Conservation (phyloP, 1,284 basidiomycete species). For the Meira miltonrushii region DNA sequence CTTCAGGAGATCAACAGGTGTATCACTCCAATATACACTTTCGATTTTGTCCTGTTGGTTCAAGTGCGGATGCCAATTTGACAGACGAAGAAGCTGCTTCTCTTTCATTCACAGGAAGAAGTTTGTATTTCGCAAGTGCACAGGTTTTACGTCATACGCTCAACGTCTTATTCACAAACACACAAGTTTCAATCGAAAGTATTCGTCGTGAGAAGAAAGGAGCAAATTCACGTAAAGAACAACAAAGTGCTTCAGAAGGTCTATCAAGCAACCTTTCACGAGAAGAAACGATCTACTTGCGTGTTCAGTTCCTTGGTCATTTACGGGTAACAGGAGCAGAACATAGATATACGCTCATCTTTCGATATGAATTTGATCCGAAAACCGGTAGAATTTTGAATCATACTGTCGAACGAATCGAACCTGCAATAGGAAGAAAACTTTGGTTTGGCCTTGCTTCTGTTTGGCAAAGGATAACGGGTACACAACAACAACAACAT, state of each 20-base stretch:
- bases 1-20: conserved; percentile 69
- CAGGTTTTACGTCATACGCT: conserved; percentile 39
- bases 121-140: conserved; percentile 38
- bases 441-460: conserved; percentile 6
- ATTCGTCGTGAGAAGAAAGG: conserved; percentile 9
- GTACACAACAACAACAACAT: neutral
- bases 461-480: conserved; percentile 5
- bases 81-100: conserved; percentile 11
- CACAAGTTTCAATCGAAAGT: conserved; percentile 26
- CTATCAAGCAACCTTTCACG: neutral
- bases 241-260: neutral
- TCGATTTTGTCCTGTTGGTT: no score
- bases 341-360: conserved; percentile 46
- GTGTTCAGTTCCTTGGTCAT: conserved; percentile 39
- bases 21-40: conserved; percentile 62
- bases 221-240: neutral
- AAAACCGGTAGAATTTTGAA: conserved; percentile 35
- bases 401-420: conserved; percentile 46
- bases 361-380: conserved; percentile 42
- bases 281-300: conserved; percentile 3
- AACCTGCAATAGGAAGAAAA: conserved; percentile 42
- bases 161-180: conserved; percentile 33
- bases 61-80: neutral
- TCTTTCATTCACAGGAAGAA: conserved; percentile 40
- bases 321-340: conserved; percentile 30